phyloP scores from a whole-genome alignment of 2,329 filamentous ascomycete species.

The Ambrosiella xylebori region DNA sequence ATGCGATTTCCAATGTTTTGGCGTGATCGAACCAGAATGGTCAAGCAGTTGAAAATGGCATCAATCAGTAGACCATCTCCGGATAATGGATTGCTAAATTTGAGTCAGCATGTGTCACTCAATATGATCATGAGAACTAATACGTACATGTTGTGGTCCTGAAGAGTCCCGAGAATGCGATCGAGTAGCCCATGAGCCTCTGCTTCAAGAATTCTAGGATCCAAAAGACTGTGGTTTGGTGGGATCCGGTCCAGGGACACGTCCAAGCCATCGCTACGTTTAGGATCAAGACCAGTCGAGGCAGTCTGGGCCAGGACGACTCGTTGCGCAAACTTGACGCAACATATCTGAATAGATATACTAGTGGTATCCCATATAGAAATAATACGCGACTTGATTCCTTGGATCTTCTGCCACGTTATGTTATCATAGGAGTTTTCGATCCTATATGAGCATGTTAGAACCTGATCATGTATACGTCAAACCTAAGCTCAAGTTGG shows the following conservation, averaged over 20 bases:
- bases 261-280: constrained; percentile 43
- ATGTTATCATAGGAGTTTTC: constrained; percentile 66
- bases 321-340: constrained; percentile 91
- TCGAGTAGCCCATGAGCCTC: constrained; percentile 85
- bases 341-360: constrained; percentile 71
- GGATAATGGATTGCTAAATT: constrained; percentile 13
- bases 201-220: constrained; percentile 69
- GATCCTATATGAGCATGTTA: constrained; percentile 40
- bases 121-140: background rate
- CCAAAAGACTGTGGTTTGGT: constrained; percentile 62
- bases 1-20: constrained; percentile 73
- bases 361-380: constrained; percentile 70
- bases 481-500: too few relatives aligned
- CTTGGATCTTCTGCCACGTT: constrained; percentile 74
- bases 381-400: constrained; percentile 78
- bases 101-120: background rate
- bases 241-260: constrained; percentile 77
- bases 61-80: constrained; percentile 82
- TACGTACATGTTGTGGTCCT: constrained; percentile 41
- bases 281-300: constrained; percentile 63
- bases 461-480: background rate
- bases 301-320: constrained; percentile 84
- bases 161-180: constrained; percentile 66
- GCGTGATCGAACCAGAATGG: constrained; percentile 65
- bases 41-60: constrained; percentile 76